Percentiles rank a stretch among this genome's conserved stretches.
phyloP scores from a whole-genome alignment of 805 yeast genomes.

The Priceomyces medius region DNA sequence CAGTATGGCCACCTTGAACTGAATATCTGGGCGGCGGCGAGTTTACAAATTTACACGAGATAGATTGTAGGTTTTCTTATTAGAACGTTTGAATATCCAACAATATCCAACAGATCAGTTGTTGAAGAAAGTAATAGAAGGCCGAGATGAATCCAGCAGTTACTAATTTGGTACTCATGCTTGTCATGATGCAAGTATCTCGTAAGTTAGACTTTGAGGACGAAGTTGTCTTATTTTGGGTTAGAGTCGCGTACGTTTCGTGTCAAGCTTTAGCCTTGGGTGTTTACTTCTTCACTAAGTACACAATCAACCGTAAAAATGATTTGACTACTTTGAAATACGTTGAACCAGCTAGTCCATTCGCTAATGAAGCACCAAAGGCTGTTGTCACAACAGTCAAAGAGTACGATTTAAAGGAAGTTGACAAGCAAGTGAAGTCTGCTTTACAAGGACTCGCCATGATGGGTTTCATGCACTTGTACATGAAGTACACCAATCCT shows the following conservation, averaged over 20 bases:
- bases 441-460: slow-evolving; percentile 87
- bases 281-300: slow-evolving; percentile 65
- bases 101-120: too few relatives aligned
- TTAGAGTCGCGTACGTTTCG: slow-evolving; percentile 67
- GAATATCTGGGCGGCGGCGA: too few relatives aligned
- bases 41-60: too few relatives aligned
- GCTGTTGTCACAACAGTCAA: slow-evolving; percentile 87
- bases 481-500: slow-evolving; percentile 97
- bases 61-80: too few relatives aligned
- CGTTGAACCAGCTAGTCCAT: slow-evolving; percentile 78
- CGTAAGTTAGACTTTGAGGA: slow-evolving; percentile 86
- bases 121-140: too few relatives aligned
- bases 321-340: slow-evolving; percentile 90
- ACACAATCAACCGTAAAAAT: slow-evolving; percentile 66
- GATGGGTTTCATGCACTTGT: slow-evolving; percentile 98
- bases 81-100: too few relatives aligned
- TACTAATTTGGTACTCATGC: slow-evolving; percentile 83
- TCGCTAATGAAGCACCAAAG: slow-evolving; percentile 73
- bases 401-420: slow-evolving; percentile 91
- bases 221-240: slow-evolving; percentile 68
- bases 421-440: slow-evolving; percentile 75
- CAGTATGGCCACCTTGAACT: too few relatives aligned
- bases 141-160: slow-evolving; percentile 81
- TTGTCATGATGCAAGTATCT: slow-evolving; percentile 93
- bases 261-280: slow-evolving; percentile 65